phyloP scores from a whole-genome alignment of 1,139 yeast genomes.

The Debaryomyces sp. region DNA sequence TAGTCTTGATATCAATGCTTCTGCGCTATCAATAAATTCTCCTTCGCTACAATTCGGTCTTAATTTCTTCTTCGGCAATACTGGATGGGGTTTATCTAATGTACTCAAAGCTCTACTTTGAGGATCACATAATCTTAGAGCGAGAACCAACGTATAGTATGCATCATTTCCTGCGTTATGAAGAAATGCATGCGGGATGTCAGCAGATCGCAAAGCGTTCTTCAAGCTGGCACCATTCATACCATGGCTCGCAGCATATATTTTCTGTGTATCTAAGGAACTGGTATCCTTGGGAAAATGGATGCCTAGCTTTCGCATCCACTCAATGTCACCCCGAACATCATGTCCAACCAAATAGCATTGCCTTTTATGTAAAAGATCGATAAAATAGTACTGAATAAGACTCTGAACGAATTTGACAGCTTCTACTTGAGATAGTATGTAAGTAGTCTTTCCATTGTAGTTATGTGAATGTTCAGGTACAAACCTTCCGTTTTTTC shows the following conservation, averaged over 20 bases:
- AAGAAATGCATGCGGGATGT: constrained; percentile 62
- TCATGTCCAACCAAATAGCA: constrained; percentile 68
- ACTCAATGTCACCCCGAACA: constrained; percentile 60
- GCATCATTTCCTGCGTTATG: constrained; percentile 91
- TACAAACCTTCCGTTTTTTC: constrained; percentile 60
- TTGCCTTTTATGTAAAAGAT: constrained; percentile 16
- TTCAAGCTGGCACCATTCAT: constrained; percentile 48
- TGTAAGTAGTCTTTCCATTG: constrained; percentile 55
- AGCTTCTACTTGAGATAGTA: constrained; percentile 41
- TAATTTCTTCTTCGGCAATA: background rate
- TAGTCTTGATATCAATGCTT: background rate
- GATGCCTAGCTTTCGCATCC: constrained; percentile 54
- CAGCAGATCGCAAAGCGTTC: constrained; percentile 51
- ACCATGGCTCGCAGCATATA: constrained; percentile 48
- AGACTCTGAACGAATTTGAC: constrained; percentile 42
- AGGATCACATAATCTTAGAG: constrained; percentile 59
- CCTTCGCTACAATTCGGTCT: constrained; percentile 2
- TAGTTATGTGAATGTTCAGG: constrained; percentile 62
- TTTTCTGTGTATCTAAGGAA: constrained; percentile 54
- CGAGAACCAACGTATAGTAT: constrained; percentile 61
- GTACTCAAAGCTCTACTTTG: constrained; percentile 34
- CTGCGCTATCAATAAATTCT: constrained; percentile 1
- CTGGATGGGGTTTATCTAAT: constrained; percentile 22
- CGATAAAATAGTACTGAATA: constrained; percentile 43
- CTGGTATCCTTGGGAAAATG: constrained; percentile 38